Conservation (phyloP, 352 stramenopile species). For the Achlya hypogyna region DNA sequence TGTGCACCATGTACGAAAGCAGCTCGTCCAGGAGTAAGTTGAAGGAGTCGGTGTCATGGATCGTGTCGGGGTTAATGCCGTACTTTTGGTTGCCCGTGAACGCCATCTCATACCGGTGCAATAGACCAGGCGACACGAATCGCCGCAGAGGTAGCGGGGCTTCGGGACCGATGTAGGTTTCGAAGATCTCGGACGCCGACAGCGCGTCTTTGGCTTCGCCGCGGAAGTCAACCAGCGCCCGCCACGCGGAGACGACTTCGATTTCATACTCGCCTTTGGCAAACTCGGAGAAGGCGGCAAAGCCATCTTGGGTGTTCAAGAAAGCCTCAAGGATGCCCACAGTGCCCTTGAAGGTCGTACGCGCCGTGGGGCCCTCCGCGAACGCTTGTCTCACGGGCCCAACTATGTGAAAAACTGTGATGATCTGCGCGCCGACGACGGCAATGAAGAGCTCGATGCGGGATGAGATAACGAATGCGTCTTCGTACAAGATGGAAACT, state of each 20-base stretch:
- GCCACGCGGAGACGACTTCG: conserved; percentile 3
- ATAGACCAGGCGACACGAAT: not conserved
- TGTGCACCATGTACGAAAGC: not conserved
- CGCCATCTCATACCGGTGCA: conserved; percentile 4
- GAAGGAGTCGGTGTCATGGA: conserved; percentile 1
- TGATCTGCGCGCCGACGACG: not conserved
- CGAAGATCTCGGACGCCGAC: not conserved
- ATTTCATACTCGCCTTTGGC: conserved; percentile 3
- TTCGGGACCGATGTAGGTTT: not conserved
- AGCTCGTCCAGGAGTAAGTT: not conserved
- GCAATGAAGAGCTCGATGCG: conserved; percentile 9
- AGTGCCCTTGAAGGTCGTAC: not conserved
- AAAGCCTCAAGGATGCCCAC: conserved; percentile 11
- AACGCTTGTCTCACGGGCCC: not conserved
- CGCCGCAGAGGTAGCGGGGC: not conserved
- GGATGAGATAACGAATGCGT: not conserved
- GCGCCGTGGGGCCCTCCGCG: not conserved
- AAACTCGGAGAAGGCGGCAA: not conserved
- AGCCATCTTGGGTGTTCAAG: conserved; percentile 5
- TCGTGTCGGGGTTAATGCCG: not conserved
- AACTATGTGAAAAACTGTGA: conserved; percentile 3
- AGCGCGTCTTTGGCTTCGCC: not conserved
- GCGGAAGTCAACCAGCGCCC: not conserved
- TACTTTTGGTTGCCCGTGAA: conserved; percentile 21
- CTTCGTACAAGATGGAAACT: not conserved